A percentile compares a stretch with the other conserved stretches of the same genome.
Evolutionary conservation across 1,284 basidiomycete species (phyloP).

Genomic region (Phlebopus sp.): DNA sequence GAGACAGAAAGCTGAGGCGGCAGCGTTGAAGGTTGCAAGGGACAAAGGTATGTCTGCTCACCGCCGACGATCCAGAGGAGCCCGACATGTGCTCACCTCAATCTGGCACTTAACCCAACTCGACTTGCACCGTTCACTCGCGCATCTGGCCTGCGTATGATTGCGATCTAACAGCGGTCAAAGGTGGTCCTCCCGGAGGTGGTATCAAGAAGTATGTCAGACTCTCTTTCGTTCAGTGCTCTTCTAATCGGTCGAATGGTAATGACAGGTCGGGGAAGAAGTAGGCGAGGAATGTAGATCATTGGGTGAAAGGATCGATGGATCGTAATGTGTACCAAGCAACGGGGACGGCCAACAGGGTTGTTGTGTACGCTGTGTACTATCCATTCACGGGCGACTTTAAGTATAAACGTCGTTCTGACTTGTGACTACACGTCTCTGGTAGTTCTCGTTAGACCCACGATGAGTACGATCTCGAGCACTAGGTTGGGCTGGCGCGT

Average conservation of each 20-base stretch:
- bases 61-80: background rate
- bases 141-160: background rate
- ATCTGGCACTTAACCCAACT: background rate
- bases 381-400: background rate
- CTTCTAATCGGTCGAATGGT: constrained; percentile 9
- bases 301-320: background rate
- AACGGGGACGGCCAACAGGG: too few species aligned
- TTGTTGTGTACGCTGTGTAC: constrained; percentile 3
- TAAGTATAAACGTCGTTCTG: background rate
- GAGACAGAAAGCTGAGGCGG: constrained; percentile 69
- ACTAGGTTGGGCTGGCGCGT: constrained; percentile 18
- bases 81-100: background rate
- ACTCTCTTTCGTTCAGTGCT: constrained; percentile 4
- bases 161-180: background rate
- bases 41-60: constrained; percentile 56
- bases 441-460: constrained; percentile 2
- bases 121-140: background rate
- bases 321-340: background rate
- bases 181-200: constrained; percentile 65
- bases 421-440: too few species aligned
- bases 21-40: constrained; percentile 62
- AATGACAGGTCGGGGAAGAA: constrained; percentile 67
- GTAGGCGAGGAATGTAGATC: constrained; percentile 31
- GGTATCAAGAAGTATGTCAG: constrained; percentile 78
- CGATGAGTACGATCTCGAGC: constrained; percentile 1